Percentiles rank a stretch among this genome's conserved stretches.
Conservation (phyloP, 768 basidiomycete species). For the Trametes cingulata region DNA sequence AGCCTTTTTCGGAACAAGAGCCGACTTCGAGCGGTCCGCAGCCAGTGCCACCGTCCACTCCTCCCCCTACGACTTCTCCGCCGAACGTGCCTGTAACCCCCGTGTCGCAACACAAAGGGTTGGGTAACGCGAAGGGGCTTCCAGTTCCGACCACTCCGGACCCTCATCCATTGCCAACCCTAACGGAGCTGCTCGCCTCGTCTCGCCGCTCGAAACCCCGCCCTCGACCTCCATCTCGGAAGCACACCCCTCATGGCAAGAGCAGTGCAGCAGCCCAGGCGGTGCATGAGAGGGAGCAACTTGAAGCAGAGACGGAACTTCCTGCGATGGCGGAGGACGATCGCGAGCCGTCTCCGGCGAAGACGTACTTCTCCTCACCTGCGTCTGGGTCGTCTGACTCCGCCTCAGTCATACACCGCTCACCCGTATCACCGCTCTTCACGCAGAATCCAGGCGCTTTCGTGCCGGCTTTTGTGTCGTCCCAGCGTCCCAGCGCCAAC, state of each 20-base stretch:
- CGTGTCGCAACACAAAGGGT: slow-evolving; percentile 22
- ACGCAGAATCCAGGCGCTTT: slow-evolving; percentile 38
- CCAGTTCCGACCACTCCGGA: slow-evolving; percentile 31
- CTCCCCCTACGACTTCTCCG: slow-evolving; percentile 32
- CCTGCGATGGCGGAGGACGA: slow-evolving; percentile 10
- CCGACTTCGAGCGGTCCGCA: slow-evolving; percentile 18
- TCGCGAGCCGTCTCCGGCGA: slow-evolving; percentile 33
- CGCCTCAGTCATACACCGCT: slow-evolving; percentile 28
- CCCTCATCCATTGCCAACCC: slow-evolving; percentile 38
- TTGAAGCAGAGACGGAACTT: slow-evolving; percentile 10
- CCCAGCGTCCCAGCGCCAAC: slow-evolving; percentile 31
- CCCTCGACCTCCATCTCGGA: slow-evolving; percentile 34
- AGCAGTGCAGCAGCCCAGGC: background rate
- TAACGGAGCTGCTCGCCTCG: slow-evolving; percentile 48
- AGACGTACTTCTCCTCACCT: slow-evolving; percentile 40
- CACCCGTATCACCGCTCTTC: slow-evolving; percentile 38
- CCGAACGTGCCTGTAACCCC: slow-evolving; percentile 25
- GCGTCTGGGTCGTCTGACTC: slow-evolving; percentile 35
- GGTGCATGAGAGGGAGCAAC: background rate
- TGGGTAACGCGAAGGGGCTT: slow-evolving; percentile 27
- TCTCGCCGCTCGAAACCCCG: slow-evolving; percentile 38
- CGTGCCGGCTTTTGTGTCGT: slow-evolving; percentile 39
- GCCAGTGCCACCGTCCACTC: slow-evolving; percentile 30
- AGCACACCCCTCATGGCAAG: slow-evolving; percentile 14
- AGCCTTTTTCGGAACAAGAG: slow-evolving; percentile 10